Base-by-base conservation (phyloP, 2,329 filamentous ascomycete genomes). In the Verticillium nonalfalfae region DNA sequence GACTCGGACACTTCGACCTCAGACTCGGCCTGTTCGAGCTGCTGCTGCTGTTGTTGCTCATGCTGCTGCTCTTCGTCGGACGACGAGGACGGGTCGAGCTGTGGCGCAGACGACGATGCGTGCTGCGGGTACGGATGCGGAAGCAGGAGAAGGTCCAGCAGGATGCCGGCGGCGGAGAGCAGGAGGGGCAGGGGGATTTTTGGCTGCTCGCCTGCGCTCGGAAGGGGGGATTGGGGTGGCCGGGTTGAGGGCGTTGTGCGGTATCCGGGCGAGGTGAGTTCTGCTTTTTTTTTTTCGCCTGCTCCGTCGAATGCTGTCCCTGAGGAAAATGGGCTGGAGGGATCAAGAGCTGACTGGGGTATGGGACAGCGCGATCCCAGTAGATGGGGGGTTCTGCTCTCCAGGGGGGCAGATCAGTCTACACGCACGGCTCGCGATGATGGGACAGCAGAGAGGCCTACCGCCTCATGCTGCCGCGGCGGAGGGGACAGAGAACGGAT, bases 231-330 rank as follows among this genome's bases (percentile, higher is more conserved):
- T 1, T 64, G 62, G 61, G 62, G 62, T 5, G 62, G 62, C 15
- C n/a, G 33, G 9, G 57, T 63, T 21, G 59, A 63, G 13, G 62
- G 62, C 26, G 18, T 64, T 18, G 57, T 38, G 14, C 58, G 62
- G 40, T 61, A 55, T 56, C 61, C 59, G 21, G 62, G 61, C 13
- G 62, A 63, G 62, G 62, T 62, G 11, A 4, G 56, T 52, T 6
- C 6, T 3, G 1, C 33, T 39, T 9, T 33, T 56, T 15, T 40
- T 10, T 1, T 35, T 21, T 40, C 4, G 21, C 38, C 18, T 31
- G 26, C 21, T 21, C 21, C n/a, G n/a, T 33, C 35, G 9, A 36
- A 36, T 9, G 9, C 35, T 36, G 35, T 36, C 9, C 9, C n/a
- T 54, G 13, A 7, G 35, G 35, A 5, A 36, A 13, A 36, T 36